Evolutionary conservation across 176 grass and related monocot species (phyloP).

Genomic region (Oryza glaberrima): DNA sequence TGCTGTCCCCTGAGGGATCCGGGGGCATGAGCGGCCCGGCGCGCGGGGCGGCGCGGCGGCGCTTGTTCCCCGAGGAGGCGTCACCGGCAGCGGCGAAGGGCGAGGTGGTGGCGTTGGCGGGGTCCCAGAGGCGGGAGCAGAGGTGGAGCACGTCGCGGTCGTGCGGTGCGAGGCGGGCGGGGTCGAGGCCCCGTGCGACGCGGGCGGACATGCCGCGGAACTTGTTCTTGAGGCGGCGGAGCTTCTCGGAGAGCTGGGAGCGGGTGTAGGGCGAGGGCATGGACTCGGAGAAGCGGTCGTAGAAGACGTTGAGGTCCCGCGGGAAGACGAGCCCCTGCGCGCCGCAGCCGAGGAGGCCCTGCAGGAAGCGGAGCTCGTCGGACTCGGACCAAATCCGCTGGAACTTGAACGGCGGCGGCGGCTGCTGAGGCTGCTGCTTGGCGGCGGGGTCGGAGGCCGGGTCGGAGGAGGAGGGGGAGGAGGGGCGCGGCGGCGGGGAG

Average conservation of each 20-base stretch:
- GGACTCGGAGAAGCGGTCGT: constrained; percentile 94
- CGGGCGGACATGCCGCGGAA: constrained; percentile 54
- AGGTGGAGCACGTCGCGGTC: constrained; percentile 96
- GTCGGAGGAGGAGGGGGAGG: constrained; percentile 46
- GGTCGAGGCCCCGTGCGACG: constrained; percentile 70
- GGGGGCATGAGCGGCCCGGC: not conserved
- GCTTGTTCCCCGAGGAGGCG: constrained; percentile 70
- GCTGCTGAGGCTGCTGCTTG: constrained; percentile 32
- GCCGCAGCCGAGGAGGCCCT: constrained; percentile 83
- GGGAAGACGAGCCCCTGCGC: constrained; percentile 90
- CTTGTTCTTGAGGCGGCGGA: constrained; percentile 91
- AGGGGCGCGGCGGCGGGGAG: constrained; percentile 49
- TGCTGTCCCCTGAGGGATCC: constrained; percentile 36
- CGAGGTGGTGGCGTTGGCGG: constrained; percentile 69
- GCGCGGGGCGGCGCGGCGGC: constrained; percentile 68
- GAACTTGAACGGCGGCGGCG: constrained; percentile 72
- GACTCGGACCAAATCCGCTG: constrained; percentile 87
- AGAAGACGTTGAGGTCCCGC: constrained; percentile 92
- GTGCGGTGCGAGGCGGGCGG: constrained; percentile 82
- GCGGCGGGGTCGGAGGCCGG: constrained; percentile 27
- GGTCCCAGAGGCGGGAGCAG: constrained; percentile 91
- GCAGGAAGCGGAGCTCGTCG: constrained; percentile 86
- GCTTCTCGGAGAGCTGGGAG: constrained; percentile 95
- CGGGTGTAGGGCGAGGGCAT: constrained; percentile 90
- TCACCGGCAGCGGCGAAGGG: constrained; percentile 51